Conservation (phyloP, 1,284 basidiomycete genomes). For the Cutaneotrichosporon dermatis region DNA sequence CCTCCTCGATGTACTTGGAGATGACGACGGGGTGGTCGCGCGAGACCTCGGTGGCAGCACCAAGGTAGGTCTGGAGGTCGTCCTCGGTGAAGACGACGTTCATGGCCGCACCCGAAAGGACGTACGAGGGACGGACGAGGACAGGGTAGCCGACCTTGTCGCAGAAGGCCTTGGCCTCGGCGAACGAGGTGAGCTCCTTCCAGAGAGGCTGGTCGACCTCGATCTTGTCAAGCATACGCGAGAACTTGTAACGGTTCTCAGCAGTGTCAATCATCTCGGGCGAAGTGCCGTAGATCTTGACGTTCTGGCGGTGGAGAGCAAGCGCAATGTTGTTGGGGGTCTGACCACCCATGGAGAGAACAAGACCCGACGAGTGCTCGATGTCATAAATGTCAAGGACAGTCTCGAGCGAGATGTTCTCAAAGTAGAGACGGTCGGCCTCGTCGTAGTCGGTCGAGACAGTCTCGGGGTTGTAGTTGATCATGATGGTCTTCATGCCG, state of each 20-base stretch:
- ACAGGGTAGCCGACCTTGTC: constrained; percentile 90
- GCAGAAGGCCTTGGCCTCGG: constrained; percentile 83
- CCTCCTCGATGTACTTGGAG: constrained; percentile 98
- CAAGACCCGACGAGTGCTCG: constrained; percentile 83
- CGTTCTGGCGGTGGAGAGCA: constrained; percentile 87
- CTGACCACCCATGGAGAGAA: constrained; percentile 97
- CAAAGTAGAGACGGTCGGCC: constrained; percentile 96
- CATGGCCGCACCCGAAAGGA: constrained; percentile 97
- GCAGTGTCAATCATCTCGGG: constrained; percentile 99
- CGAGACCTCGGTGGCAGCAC: constrained; percentile 91
- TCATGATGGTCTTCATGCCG: constrained; percentile 96
- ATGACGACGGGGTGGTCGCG: constrained; percentile 97
- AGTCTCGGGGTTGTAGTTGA: constrained; percentile 99
- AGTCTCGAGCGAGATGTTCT: constrained; percentile 95
- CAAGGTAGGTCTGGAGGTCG: constrained; percentile 85
- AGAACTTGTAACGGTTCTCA: constrained; percentile 99
- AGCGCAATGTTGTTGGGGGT: constrained; percentile 98
- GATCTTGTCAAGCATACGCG: constrained; percentile 92
- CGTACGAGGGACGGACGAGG: constrained; percentile 94
- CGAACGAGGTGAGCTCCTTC: constrained; percentile 92
- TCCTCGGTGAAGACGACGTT: constrained; percentile 94
- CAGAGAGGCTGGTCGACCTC: constrained; percentile 95
- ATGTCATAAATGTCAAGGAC: constrained; percentile 96
- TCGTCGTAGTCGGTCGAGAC: constrained; percentile 99
- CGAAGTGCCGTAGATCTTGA: constrained; percentile 96